Evolutionary conservation across 345 rosid genomes (phyloP).

Genomic region (Acer yangbiense): DNA sequence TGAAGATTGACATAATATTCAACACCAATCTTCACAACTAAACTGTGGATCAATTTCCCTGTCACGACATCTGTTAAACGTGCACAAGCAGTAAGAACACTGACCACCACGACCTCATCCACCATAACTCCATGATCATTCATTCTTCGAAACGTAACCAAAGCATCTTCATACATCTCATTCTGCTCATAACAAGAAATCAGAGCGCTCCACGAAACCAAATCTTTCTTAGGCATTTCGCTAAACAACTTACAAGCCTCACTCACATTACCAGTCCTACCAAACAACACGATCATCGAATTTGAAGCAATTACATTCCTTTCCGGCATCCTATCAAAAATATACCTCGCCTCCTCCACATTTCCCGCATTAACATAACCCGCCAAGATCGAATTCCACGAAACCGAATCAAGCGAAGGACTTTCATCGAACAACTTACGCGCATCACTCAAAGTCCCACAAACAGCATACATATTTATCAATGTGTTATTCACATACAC

Average conservation of each 20-base stretch:
- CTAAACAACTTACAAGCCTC: conserved; percentile 46
- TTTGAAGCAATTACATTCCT: conserved; percentile 56
- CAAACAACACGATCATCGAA: conserved; percentile 62
- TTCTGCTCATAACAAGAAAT: conserved; percentile 58
- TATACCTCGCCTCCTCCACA: conserved; percentile 44
- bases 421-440: conserved; percentile 54
- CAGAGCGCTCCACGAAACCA: conserved; percentile 65
- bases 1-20: conserved; percentile 56
- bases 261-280: conserved; percentile 40
- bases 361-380: conserved; percentile 47
- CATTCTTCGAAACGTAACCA: conserved; percentile 44
- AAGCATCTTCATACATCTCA: conserved; percentile 43
- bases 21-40: conserved; percentile 44
- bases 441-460: conserved; percentile 42
- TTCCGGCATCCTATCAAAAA: conserved; percentile 48
- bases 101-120: conserved; percentile 54
- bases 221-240: conserved; percentile 44
- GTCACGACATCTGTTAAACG: conserved; percentile 19
- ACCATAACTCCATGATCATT: conserved; percentile 30
- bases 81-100: conserved; percentile 52
- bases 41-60: conserved; percentile 43
- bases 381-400: conserved; percentile 64
- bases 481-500: conserved; percentile 53
- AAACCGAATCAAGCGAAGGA: conserved; percentile 47
- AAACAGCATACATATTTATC: conserved; percentile 49